Evolutionary conservation across 2,329 filamentous ascomycete species (phyloP).

Genomic region (Diaporthe sp.): DNA sequence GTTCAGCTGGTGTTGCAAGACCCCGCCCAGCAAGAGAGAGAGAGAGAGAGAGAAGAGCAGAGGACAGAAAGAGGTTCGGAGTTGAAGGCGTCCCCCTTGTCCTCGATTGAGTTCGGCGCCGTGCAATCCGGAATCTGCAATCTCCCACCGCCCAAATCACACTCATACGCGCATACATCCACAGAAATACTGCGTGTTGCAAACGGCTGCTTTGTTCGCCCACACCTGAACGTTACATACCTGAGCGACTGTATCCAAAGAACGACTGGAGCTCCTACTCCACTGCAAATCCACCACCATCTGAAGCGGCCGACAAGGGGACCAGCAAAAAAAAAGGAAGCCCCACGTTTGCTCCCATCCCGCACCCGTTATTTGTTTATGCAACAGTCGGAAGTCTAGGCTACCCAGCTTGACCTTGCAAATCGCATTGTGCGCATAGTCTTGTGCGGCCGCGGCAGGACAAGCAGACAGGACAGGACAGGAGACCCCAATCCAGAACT

Average conservation of each 20-base stretch:
- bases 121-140: not conserved
- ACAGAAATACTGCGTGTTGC: not conserved
- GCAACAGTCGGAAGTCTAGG: slow-evolving; percentile 26
- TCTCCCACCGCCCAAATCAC: not conserved
- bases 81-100: slow-evolving; percentile 21
- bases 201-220: slow-evolving; percentile 19
- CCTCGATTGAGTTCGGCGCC: slow-evolving; percentile 15
- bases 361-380: slow-evolving; percentile 24
- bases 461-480: slow-evolving; percentile 31
- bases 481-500: slow-evolving; percentile 44
- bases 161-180: not conserved
- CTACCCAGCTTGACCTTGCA: slow-evolving; percentile 41
- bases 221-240: slow-evolving; percentile 1
- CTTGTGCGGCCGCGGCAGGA: not conserved
- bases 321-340: slow-evolving; percentile 8
- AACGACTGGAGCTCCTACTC: slow-evolving; percentile 17
- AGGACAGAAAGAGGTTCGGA: not conserved
- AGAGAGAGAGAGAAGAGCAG: not conserved
- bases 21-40: not conserved
- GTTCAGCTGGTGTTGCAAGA: not conserved
- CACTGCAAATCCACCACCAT: slow-evolving; percentile 14
- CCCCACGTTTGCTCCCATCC: slow-evolving; percentile 10
- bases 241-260: not conserved
- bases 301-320: slow-evolving; percentile 1
- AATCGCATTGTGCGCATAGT: slow-evolving; percentile 34